phyloP scores from a whole-genome alignment of 495 filamentous ascomycete species.

The Podospora pseudoanserina region DNA sequence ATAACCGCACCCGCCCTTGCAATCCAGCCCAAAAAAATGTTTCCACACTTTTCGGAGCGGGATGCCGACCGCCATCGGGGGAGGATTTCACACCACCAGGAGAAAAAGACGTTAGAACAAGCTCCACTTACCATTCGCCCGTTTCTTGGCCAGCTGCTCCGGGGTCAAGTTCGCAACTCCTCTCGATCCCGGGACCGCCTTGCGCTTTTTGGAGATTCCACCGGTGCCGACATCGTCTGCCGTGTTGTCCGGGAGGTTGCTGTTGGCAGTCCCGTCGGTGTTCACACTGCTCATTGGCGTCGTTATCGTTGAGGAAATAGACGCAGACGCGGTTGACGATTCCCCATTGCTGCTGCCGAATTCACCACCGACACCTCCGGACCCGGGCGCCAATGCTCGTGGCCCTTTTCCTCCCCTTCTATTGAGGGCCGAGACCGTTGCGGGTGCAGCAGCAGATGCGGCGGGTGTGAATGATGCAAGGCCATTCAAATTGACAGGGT shows the following conservation, averaged over 20 bases:
- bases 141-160: slow-evolving; percentile 69
- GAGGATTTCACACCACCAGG: too few relatives aligned
- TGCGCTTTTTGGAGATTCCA: slow-evolving; percentile 34
- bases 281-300: background rate
- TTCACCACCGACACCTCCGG: background rate
- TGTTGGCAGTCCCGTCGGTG: background rate
- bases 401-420: background rate
- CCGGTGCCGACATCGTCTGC: background rate
- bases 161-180: slow-evolving; percentile 68
- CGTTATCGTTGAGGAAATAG: background rate
- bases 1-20: background rate
- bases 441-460: background rate
- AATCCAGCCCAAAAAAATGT: background rate
- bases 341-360: background rate
- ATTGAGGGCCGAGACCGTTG: background rate
- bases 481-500: background rate
- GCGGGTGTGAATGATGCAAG: background rate
- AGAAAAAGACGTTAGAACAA: background rate
- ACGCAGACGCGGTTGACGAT: background rate
- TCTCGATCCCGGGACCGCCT: slow-evolving; percentile 42
- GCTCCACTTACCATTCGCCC: slow-evolving; percentile 59
- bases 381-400: background rate
- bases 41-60: background rate
- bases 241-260: background rate
- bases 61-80: background rate